Evolutionary conservation across 352 stramenopile genomes (phyloP), one percentile per base, ranked within the genome.

Genomic region (Blastocystis sp.): DNA sequence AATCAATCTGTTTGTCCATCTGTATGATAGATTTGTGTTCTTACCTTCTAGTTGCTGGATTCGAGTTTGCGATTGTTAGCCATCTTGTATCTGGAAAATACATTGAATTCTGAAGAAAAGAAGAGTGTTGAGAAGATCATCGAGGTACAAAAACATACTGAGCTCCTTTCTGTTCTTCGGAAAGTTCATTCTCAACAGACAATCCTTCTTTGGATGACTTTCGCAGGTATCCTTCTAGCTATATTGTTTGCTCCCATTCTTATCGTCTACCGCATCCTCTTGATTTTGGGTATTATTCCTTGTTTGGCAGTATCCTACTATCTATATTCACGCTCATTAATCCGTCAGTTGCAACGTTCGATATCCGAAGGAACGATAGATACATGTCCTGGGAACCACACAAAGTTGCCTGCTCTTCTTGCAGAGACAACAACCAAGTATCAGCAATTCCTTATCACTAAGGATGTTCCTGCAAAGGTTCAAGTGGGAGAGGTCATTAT

Each of bases 381-480:
- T 27, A 35, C 32, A 24, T 27, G 27, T 21, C 66, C 51, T 46
- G 29, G 35, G 11, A 74, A 7, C 27, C 54, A 61, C 12, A 12
- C 12, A 5, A 61, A 32, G 19, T 32, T 61, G 5, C 54, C 54
- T 32, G 54, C 19, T 14, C 54, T 61, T 5, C 27, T 61, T 61
- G 54, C 27, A 7, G 71, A 52, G n/a, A 80, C 43, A 12, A 49
- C 57, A 27, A 19, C 19, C 9, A 21, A 42, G 43, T 27, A 63
- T n/a, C 67, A 58, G n/a, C 67, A 80, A n/a, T 57, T 63, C 51
- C 24, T 37, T n/a, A 83, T 83, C 43, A 56, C 63, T 14, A 51
- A 24, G 46, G 27, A 63, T 16, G 58, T 51, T 27, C 71, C 71
- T 16, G 71, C 71, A 24, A 56, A 27, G 21, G 51, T 83, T 27